These are phyloP conservation scores for Saccharomycopsis malanga DNA, from an alignment of 805 yeast genomes.

Conservation along the genomic window DNA sequence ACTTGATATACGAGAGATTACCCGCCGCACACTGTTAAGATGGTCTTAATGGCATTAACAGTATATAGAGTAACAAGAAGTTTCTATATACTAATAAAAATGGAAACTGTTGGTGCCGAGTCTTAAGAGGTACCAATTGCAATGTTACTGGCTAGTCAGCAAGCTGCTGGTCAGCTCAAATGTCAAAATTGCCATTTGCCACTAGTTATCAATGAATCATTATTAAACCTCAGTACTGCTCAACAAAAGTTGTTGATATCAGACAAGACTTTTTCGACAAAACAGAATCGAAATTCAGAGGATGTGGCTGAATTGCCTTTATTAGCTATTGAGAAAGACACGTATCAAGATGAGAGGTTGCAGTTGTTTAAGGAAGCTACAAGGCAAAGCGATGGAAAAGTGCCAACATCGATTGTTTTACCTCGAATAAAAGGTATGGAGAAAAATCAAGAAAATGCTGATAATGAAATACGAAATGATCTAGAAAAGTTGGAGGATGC, in stretches of 20 bases:
- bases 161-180: no score
- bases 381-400: slow-evolving; percentile 1
- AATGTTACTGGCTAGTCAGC: no score
- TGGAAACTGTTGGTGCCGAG: no score
- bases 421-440: background rate
- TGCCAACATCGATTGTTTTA: background rate
- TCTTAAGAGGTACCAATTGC: no score
- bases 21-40: no score
- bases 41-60: no score
- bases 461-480: no score
- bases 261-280: slow-evolving; percentile 22
- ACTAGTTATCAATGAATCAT: slow-evolving; percentile 35
- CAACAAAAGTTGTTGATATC: slow-evolving; percentile 38
- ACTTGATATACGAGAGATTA: no score
- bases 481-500: slow-evolving; percentile 5
- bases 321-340: slow-evolving; percentile 23
- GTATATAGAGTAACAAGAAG: no score
- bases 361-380: slow-evolving; percentile 8
- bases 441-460: background rate
- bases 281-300: slow-evolving; percentile 20
- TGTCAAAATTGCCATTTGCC: slow-evolving; percentile 45
- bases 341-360: slow-evolving; percentile 20
- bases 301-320: slow-evolving; percentile 22
- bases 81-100: no score
- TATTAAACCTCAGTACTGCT: slow-evolving; percentile 37